These are phyloP conservation scores for Corylus americana DNA, from an alignment of 306 rosid genomes.

Conservation along the genomic window DNA sequence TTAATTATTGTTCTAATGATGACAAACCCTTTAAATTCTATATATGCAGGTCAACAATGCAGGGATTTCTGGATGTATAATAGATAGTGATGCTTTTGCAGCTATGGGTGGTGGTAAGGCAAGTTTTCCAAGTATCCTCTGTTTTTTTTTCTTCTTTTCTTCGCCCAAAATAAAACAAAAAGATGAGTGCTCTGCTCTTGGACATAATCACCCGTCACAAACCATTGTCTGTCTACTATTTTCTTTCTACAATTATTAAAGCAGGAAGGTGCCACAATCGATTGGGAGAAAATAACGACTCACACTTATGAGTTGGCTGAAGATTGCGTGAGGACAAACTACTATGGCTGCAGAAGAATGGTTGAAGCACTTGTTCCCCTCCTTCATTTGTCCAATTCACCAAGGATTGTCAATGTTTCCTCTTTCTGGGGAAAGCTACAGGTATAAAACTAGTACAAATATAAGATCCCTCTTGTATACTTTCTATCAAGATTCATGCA, in stretches of 20 bases:
- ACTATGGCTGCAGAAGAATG: slow-evolving; percentile 8
- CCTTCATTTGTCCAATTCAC: slow-evolving; percentile 15
- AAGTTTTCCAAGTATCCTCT: neutral
- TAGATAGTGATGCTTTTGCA: neutral
- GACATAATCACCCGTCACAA: no score
- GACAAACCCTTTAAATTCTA: neutral
- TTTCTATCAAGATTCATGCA: neutral
- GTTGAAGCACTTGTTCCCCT: slow-evolving; percentile 12
- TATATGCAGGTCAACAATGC: slow-evolving; percentile 1
- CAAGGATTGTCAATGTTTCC: slow-evolving; percentile 22
- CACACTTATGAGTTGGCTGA: slow-evolving; percentile 5
- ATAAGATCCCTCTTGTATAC: no score
- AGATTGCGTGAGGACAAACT: slow-evolving; percentile 15
- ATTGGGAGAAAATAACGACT: neutral
- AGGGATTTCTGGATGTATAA: neutral
- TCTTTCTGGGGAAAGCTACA: neutral
- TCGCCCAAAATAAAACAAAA: no score
- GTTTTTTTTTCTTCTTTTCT: neutral
- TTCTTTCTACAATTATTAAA: neutral
- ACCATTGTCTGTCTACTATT: no score
- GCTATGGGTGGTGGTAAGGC: neutral
- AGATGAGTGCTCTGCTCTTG: no score
- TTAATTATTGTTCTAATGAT: no score
- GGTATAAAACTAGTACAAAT: neutral
- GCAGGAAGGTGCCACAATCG: neutral